A percentile compares a stretch with the other conserved stretches of the same genome.
Conservation (phyloP, 768 basidiomycete species). For the Jaapia argillacea region DNA sequence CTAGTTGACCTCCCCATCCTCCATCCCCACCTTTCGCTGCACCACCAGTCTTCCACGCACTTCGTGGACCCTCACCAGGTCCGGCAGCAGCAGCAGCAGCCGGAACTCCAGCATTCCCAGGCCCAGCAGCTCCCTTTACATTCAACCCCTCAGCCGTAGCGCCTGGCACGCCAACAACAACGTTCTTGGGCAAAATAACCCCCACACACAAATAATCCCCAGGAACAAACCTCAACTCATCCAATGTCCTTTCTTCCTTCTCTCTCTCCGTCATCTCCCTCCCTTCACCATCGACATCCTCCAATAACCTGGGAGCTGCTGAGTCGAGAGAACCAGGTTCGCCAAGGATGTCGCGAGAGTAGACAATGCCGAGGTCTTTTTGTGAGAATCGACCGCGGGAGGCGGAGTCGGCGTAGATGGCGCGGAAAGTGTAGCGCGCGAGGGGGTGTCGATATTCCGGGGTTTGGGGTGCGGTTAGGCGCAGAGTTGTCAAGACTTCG, state of each 20-base stretch:
- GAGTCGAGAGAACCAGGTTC: slow-evolving; percentile 56
- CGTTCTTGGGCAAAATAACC: slow-evolving; percentile 66
- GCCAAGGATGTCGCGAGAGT: slow-evolving; percentile 77
- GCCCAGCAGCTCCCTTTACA: slow-evolving; percentile 43
- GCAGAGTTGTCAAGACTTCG: slow-evolving; percentile 70
- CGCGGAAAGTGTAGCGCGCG: slow-evolving; percentile 72
- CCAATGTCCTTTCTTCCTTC: slow-evolving; percentile 61
- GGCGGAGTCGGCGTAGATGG: slow-evolving; percentile 66
- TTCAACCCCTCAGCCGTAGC: slow-evolving; percentile 40
- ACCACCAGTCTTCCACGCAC: slow-evolving; percentile 23
- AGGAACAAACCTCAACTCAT: slow-evolving; percentile 71
- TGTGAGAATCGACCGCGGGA: slow-evolving; percentile 62
- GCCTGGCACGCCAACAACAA: slow-evolving; percentile 26
- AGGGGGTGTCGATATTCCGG: slow-evolving; percentile 75
- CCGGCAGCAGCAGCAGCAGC: slow-evolving; percentile 17
- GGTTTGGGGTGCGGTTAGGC: slow-evolving; percentile 56
- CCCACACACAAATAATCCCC: slow-evolving; percentile 72
- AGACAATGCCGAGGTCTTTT: slow-evolving; percentile 76
- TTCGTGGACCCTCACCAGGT: no score
- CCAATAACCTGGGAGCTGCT: slow-evolving; percentile 51
- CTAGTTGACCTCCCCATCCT: slow-evolving; percentile 36
- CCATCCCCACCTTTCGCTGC: slow-evolving; percentile 29
- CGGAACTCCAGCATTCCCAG: slow-evolving; percentile 28
- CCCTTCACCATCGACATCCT: slow-evolving; percentile 28
- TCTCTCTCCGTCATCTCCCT: slow-evolving; percentile 33